These are phyloP conservation scores for Amanita phalloides DNA, from an alignment of 768 basidiomycete genomes.

Conservation along the genomic window DNA sequence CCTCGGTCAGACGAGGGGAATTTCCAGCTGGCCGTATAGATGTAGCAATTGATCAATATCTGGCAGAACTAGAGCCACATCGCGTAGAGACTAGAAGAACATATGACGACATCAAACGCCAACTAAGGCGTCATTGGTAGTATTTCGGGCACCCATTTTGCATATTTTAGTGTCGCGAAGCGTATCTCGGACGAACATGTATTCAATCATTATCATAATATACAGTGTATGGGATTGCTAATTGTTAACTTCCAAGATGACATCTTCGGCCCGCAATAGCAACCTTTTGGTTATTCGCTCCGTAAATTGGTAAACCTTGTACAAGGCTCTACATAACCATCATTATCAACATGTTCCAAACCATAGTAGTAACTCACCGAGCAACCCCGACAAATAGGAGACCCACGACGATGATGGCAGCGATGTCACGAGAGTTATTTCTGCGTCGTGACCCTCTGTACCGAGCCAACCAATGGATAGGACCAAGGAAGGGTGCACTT, in stretches of 20 bases:
- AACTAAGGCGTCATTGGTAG: conserved; percentile 65
- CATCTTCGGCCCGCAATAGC: conserved; percentile 66
- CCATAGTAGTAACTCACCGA: conserved; percentile 30
- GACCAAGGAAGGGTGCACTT: conserved; percentile 51
- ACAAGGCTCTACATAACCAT: conserved; percentile 42
- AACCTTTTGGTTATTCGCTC: conserved; percentile 46
- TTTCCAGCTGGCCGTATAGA: conserved; percentile 76
- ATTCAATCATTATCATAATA: not conserved
- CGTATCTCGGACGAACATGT: not conserved
- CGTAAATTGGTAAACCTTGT: conserved; percentile 59
- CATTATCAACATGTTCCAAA: conserved; percentile 6
- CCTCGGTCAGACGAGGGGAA: conserved; percentile 48
- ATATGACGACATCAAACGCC: conserved; percentile 65
- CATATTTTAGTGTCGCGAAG: not conserved
- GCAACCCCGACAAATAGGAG: conserved; percentile 52
- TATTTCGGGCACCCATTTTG: not conserved
- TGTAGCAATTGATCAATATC: conserved; percentile 60
- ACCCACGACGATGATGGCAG: conserved; percentile 52
- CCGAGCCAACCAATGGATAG: conserved; percentile 61
- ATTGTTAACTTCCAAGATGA: conserved; percentile 57
- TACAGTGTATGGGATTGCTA: conserved; percentile 16
- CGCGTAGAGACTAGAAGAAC: conserved; percentile 49
- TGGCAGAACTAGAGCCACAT: conserved; percentile 54
- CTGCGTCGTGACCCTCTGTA: conserved; percentile 47
- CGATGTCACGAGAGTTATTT: conserved; percentile 48